Percentiles rank a stretch among this genome's conserved stretches.
Conservation (phyloP, 2,329 filamentous ascomycete species). For the Aspergillus novoparasiticus region DNA sequence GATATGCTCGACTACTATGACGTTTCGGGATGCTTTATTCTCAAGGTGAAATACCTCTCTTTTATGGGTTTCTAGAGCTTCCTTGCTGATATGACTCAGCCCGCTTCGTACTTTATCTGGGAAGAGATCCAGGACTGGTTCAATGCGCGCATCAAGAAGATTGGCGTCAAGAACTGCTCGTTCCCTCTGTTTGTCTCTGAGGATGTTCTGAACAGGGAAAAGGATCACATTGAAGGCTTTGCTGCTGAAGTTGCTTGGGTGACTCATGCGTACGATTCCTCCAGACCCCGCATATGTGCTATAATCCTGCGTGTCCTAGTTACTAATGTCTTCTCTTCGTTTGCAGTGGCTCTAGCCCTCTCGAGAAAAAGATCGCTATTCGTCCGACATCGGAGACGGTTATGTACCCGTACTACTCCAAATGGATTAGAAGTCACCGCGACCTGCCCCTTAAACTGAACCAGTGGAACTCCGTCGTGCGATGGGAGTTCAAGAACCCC, state of each 20-base stretch:
- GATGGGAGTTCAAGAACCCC: slow-evolving; percentile 96
- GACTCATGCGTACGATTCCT: slow-evolving; percentile 47
- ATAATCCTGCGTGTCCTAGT: neutral
- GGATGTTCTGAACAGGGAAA: slow-evolving; percentile 83
- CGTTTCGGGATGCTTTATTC: slow-evolving; percentile 95
- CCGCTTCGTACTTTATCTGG: slow-evolving; percentile 68
- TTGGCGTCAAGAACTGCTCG: slow-evolving; percentile 93
- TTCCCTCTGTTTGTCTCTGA: slow-evolving; percentile 95
- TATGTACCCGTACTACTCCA: slow-evolving; percentile 95
- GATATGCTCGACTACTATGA: slow-evolving; percentile 99
- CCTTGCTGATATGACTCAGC: slow-evolving; percentile 42
- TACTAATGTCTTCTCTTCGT: slow-evolving; percentile 14
- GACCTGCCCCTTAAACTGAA: slow-evolving; percentile 93
- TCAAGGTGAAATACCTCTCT: slow-evolving; percentile 59
- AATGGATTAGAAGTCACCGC: slow-evolving; percentile 95
- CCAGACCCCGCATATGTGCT: slow-evolving; percentile 2
- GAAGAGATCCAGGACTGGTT: slow-evolving; percentile 63
- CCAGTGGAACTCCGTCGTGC: slow-evolving; percentile 95
- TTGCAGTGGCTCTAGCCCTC: slow-evolving; percentile 79
- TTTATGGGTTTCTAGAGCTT: neutral
- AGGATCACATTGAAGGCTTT: slow-evolving; percentile 98
- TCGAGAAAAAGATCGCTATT: slow-evolving; percentile 77
- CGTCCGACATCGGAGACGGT: slow-evolving; percentile 73
- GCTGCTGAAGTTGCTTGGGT: slow-evolving; percentile 68
- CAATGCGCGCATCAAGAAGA: slow-evolving; percentile 74